Conservation (phyloP, 2,329 filamentous ascomycete genomes). For the Diplodia corticola region DNA sequence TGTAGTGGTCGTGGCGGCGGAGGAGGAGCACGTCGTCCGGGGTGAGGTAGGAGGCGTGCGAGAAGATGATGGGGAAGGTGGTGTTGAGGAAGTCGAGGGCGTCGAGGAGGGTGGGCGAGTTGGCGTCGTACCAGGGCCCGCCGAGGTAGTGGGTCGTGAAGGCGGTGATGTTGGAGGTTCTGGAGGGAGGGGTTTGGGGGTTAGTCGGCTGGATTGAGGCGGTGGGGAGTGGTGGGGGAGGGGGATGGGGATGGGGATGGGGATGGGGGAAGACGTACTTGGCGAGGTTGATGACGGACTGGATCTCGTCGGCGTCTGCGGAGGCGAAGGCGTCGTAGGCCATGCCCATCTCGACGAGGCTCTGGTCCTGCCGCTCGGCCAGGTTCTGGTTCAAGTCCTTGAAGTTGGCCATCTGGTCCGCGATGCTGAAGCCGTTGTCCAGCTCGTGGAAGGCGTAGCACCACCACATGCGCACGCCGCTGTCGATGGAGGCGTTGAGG, state of each 20-base stretch:
- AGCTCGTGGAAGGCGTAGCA: slow-evolving; percentile 46
- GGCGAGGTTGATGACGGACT: slow-evolving; percentile 5
- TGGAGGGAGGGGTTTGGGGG: not conserved
- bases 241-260: too few species aligned
- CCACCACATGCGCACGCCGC: slow-evolving; percentile 50
- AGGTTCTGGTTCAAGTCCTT: slow-evolving; percentile 6
- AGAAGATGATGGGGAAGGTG: slow-evolving; percentile 53
- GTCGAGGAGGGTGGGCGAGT: slow-evolving; percentile 44
- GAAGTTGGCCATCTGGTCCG: slow-evolving; percentile 24
- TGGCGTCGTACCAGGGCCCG: slow-evolving; percentile 31
- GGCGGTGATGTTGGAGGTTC: slow-evolving; percentile 32
- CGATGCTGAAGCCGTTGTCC: slow-evolving; percentile 14
- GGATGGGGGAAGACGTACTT: not conserved
- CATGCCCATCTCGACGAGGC: slow-evolving; percentile 25
- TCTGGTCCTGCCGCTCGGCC: not conserved
- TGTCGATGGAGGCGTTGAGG: slow-evolving; percentile 50
- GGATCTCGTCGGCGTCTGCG: slow-evolving; percentile 23
- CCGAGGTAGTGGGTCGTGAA: slow-evolving; percentile 44
- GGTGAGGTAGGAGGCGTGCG: slow-evolving; percentile 52
- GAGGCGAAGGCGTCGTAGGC: slow-evolving; percentile 25
- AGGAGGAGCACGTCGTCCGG: slow-evolving; percentile 45
- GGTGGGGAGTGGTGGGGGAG: not conserved
- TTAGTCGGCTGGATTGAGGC: not conserved
- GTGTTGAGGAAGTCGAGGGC: slow-evolving; percentile 45
- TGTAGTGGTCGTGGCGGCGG: slow-evolving; percentile 52